Percentiles rank a stretch among this genome's conserved stretches.
These are phyloP conservation scores for Dunaliella primolecta DNA, from an alignment of 139 green algal species.

Conservation along the genomic window DNA sequence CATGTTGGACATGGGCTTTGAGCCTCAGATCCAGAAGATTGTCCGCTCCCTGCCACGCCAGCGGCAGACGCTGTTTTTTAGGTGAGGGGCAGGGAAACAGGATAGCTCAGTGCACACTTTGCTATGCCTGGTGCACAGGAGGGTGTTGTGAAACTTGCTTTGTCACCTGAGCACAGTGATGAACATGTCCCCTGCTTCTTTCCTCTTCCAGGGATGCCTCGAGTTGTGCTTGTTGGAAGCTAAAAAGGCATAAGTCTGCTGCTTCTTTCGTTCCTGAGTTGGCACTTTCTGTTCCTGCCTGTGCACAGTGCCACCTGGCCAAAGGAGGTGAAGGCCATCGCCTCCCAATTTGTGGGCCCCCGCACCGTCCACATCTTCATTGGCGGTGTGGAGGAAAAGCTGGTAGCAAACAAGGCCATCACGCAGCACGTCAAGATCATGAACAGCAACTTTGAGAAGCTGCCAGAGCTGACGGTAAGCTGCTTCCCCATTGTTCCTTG, in stretches of 20 bases:
- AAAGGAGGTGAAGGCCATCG: slow-evolving; percentile 84
- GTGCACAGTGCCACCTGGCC: slow-evolving; percentile 87
- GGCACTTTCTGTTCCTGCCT: too few relatives aligned
- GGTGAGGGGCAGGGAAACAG: slow-evolving; percentile 5
- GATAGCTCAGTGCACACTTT: too few relatives aligned
- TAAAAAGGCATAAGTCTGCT: too few relatives aligned
- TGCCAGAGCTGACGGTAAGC: not conserved
- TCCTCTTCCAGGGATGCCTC: too few relatives aligned
- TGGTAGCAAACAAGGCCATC: slow-evolving; percentile 91
- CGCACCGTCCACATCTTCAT: slow-evolving; percentile 86
- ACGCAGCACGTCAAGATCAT: slow-evolving; percentile 66
- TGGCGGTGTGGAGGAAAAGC: slow-evolving; percentile 82
- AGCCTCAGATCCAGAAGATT: slow-evolving; percentile 90
- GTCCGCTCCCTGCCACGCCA: slow-evolving; percentile 56
- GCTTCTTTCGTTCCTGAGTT: too few relatives aligned
- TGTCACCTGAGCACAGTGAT: too few relatives aligned
- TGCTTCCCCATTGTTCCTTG: too few relatives aligned
- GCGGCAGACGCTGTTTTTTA: slow-evolving; percentile 91
- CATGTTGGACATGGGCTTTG: slow-evolving; percentile 98
- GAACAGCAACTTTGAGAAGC: slow-evolving; percentile 18
- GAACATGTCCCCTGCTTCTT: too few relatives aligned
- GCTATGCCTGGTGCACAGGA: too few relatives aligned
- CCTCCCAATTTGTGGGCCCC: slow-evolving; percentile 75
- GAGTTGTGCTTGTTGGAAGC: too few relatives aligned
- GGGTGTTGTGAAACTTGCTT: too few relatives aligned